Conservation (phyloP, 495 filamentous ascomycete genomes). For the Penicillium goetzii region DNA sequence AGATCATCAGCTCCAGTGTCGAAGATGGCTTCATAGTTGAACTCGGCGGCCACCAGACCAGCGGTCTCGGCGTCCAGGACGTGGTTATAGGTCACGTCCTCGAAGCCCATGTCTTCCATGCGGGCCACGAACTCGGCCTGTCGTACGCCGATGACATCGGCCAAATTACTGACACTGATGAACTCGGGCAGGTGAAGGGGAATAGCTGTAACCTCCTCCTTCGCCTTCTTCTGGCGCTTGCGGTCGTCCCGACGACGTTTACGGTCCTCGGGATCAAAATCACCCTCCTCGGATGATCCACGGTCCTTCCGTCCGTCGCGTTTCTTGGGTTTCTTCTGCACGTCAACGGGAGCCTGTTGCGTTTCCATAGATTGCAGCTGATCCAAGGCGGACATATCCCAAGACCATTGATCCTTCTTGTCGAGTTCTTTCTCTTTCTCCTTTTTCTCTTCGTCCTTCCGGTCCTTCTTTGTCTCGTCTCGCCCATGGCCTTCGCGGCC, state of each 20-base stretch:
- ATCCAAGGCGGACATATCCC: constrained; percentile 42
- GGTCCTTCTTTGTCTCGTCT: constrained; percentile 14
- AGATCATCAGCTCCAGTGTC: constrained; percentile 72
- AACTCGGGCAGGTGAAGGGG: constrained; percentile 85
- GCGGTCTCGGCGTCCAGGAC: constrained; percentile 89
- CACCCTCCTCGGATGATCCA: constrained; percentile 36
- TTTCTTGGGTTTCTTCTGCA: constrained; percentile 31
- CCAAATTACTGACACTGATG: constrained; percentile 84
- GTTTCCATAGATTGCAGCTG: constrained; percentile 26
- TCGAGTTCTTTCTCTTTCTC: constrained; percentile 12
- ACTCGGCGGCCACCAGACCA: constrained; percentile 88
- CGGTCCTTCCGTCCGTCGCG: constrained; percentile 33
- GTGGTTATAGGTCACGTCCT: constrained; percentile 75
- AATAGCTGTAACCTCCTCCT: constrained; percentile 48
- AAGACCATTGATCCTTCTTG: constrained; percentile 35
- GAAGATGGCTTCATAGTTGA: constrained; percentile 89
- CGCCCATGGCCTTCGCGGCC: not conserved
- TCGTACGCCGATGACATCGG: constrained; percentile 73
- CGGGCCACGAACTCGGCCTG: constrained; percentile 72
- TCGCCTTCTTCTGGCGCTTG: constrained; percentile 52
- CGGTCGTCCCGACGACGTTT: constrained; percentile 42
- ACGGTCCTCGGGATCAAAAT: constrained; percentile 42
- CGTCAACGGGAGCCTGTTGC: constrained; percentile 12
- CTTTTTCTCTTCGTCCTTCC: constrained; percentile 4
- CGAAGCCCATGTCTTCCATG: constrained; percentile 77